Evolutionary conservation across 768 basidiomycete genomes (phyloP).

Genomic region (Rhizopogon vinicolor): DNA sequence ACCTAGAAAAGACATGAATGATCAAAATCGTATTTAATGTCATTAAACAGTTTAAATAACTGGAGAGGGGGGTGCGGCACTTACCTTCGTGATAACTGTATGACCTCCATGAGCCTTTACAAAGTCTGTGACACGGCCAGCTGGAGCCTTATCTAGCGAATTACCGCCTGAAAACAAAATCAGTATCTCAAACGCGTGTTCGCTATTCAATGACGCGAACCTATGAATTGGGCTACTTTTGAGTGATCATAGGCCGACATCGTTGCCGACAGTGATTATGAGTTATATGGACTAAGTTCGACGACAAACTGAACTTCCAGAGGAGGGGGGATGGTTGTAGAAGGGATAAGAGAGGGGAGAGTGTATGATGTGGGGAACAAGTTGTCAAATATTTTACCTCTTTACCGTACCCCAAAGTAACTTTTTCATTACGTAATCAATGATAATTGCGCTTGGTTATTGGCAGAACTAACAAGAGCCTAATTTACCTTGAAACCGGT

Average conservation of each 20-base stretch:
- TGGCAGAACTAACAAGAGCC: too few species aligned
- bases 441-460: neutral
- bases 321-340: slow-evolving; percentile 13
- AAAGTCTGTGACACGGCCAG: slow-evolving; percentile 83
- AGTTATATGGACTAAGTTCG: slow-evolving; percentile 1
- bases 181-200: slow-evolving; percentile 10
- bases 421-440: slow-evolving; percentile 26
- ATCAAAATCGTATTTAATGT: neutral
- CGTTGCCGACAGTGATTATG: slow-evolving; percentile 4
- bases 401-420: slow-evolving; percentile 24
- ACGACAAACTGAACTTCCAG: slow-evolving; percentile 6
- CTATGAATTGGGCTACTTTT: slow-evolving; percentile 62
- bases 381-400: slow-evolving; percentile 14
- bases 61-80: slow-evolving; percentile 15
- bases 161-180: slow-evolving; percentile 72
- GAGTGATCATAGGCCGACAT: slow-evolving; percentile 47
- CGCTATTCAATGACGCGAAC: slow-evolving; percentile 26
- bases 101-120: slow-evolving; percentile 90
- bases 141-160: slow-evolving; percentile 77
- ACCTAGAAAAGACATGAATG: slow-evolving; percentile 46
- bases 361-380: slow-evolving; percentile 5
- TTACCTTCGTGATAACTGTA: slow-evolving; percentile 96
- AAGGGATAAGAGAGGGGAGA: slow-evolving; percentile 8
- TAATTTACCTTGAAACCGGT: neutral
- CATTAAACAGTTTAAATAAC: neutral